Evolutionary conservation across 2,329 filamentous ascomycete species (phyloP).

Genomic region (Tolypocladium pustulatum): DNA sequence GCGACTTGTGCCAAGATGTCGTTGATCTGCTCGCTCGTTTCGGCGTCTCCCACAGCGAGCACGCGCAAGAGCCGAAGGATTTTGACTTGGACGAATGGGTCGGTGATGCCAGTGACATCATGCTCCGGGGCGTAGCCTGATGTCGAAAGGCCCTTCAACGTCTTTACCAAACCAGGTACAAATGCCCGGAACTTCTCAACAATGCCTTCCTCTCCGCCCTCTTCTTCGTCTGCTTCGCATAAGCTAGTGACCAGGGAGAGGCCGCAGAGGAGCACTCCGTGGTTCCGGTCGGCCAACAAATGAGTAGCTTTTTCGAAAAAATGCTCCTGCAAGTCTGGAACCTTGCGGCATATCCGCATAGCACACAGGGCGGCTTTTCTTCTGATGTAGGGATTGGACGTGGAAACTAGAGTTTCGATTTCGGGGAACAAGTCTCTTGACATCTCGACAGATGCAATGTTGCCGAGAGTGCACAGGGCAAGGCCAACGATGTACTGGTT

Average conservation of each 20-base stretch:
- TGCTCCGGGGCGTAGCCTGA: conserved; percentile 97
- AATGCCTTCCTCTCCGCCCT: conserved; percentile 80
- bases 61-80: conserved; percentile 79
- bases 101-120: conserved; percentile 94
- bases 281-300: conserved; percentile 84
- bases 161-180: conserved; percentile 77
- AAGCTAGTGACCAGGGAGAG: conserved; percentile 83
- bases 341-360: conserved; percentile 97
- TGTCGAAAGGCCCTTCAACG: conserved; percentile 82
- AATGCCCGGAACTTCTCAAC: conserved; percentile 85
- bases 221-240: conserved; percentile 89
- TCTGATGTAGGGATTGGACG: conserved; percentile 95
- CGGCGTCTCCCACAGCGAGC: conserved; percentile 72
- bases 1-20: conserved; percentile 96
- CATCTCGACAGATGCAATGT: conserved; percentile 98
- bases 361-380: conserved; percentile 96
- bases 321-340: conserved; percentile 93
- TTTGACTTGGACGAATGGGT: conserved; percentile 96
- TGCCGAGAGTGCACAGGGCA: conserved; percentile 89
- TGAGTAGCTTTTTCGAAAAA: conserved; percentile 90
- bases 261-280: conserved; percentile 88
- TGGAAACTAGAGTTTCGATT: conserved; percentile 84
- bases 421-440: conserved; percentile 93
- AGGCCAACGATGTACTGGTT: conserved; percentile 98
- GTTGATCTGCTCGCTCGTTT: conserved; percentile 95